A percentile compares a stretch with the other conserved stretches of the same genome.
These are phyloP conservation scores for Podospora pseudocomata DNA, from an alignment of 495 filamentous ascomycete species.

Conservation along the genomic window DNA sequence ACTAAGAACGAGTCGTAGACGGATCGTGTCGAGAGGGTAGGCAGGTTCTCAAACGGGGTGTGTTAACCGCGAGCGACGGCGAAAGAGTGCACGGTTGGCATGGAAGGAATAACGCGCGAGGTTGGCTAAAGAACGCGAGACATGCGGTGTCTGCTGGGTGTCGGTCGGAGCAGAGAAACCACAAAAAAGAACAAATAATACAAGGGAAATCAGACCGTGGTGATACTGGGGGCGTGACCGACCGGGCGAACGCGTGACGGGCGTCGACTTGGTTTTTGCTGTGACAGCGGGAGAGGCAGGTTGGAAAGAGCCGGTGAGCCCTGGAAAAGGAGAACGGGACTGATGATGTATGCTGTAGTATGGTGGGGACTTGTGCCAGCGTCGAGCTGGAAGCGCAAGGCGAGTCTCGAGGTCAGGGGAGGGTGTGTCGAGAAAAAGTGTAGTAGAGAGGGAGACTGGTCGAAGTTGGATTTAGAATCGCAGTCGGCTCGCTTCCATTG, in stretches of 20 bases:
- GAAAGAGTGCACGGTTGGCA: constrained; percentile 8
- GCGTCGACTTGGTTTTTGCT: constrained; percentile 6
- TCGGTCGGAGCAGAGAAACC: not conserved
- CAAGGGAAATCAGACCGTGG: constrained; percentile 5
- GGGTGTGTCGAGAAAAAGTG: not conserved
- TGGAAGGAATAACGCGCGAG: constrained; percentile 15
- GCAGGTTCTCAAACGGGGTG: constrained; percentile 1
- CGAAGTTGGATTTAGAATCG: constrained; percentile 9
- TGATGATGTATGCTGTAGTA: not conserved
- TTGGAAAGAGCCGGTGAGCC: constrained; percentile 11
- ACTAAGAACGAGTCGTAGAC: constrained; percentile 1
- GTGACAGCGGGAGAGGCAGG: not conserved
- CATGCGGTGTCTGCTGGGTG: not conserved
- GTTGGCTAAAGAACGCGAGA: constrained; percentile 4
- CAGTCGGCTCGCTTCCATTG: constrained; percentile 19
- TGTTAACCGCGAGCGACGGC: constrained; percentile 11
- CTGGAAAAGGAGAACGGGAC: constrained; percentile 2
- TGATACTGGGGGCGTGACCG: constrained; percentile 4
- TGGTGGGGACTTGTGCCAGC: constrained; percentile 12
- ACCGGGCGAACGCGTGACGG: constrained; percentile 10
- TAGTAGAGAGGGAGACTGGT: not conserved
- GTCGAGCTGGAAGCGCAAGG: constrained; percentile 16
- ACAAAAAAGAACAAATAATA: constrained; percentile 3
- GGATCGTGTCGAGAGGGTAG: constrained; percentile 1
- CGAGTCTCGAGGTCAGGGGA: not conserved